A percentile compares a stretch with the other conserved stretches of the same genome.
Conservation (phyloP, 2,329 filamentous ascomycete genomes). For the Alternaria sp. region DNA sequence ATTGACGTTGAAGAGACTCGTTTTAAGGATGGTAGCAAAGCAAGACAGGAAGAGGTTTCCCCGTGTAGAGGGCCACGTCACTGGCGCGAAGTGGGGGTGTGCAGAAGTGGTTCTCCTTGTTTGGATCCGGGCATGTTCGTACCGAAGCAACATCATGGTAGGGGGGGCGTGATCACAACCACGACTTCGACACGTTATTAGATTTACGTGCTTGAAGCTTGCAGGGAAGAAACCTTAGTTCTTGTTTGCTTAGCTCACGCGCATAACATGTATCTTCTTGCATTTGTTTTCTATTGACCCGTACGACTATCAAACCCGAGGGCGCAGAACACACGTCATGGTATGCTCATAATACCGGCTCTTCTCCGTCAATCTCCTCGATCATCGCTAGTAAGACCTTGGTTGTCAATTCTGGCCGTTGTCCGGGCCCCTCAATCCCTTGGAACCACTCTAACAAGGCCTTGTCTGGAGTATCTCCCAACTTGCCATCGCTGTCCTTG, state of each 20-base stretch:
- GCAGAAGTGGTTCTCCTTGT: slow-evolving; percentile 4
- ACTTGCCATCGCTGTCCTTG: neutral
- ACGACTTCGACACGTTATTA: neutral
- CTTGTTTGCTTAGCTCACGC: neutral
- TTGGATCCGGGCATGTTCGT: neutral
- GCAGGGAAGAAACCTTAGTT: too few relatives aligned
- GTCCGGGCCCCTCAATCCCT: slow-evolving; percentile 7
- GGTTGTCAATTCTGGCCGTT: too few relatives aligned
- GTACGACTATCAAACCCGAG: too few relatives aligned
- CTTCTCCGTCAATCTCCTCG: too few relatives aligned
- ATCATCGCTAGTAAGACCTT: too few relatives aligned
- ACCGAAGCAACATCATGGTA: neutral
- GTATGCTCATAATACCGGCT: too few relatives aligned
- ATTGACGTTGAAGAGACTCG: too few relatives aligned
- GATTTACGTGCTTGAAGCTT: too few relatives aligned
- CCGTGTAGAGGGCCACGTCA: slow-evolving; percentile 6
- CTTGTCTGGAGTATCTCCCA: slow-evolving; percentile 8
- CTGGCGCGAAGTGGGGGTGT: slow-evolving; percentile 2
- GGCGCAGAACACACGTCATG: too few relatives aligned
- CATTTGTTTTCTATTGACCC: too few relatives aligned
- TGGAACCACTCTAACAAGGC: slow-evolving; percentile 23
- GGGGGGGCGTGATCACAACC: neutral
- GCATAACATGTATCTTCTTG: neutral
- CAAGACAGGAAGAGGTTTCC: neutral
- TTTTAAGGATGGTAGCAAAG: neutral